Evolutionary conservation across 306 rosid species (phyloP).

Genomic region (Malus fusca): DNA sequence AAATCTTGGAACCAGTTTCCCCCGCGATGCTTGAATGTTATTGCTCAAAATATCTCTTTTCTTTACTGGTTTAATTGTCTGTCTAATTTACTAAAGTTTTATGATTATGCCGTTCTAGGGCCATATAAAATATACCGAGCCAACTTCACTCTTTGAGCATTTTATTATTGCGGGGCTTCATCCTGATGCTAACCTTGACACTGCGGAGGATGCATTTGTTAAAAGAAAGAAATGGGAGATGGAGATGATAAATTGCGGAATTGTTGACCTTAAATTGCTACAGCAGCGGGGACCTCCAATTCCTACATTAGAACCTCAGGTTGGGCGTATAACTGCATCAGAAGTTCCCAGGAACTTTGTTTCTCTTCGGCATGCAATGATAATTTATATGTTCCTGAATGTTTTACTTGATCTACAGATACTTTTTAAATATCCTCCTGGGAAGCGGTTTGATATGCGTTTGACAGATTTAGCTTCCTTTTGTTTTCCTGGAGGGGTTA

Average conservation of each 20-base stretch:
- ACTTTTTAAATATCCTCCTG: slow-evolving; percentile 85
- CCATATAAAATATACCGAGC: slow-evolving; percentile 52
- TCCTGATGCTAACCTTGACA: slow-evolving; percentile 71
- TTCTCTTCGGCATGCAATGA: neutral
- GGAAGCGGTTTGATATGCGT: slow-evolving; percentile 58
- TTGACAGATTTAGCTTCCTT: slow-evolving; percentile 70
- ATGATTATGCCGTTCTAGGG: slow-evolving; percentile 49
- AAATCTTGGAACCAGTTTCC: neutral
- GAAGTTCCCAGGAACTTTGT: neutral
- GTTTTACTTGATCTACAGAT: slow-evolving; percentile 35
- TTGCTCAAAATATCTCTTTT: neutral
- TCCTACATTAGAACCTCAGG: slow-evolving; percentile 91
- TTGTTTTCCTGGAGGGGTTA: slow-evolving; percentile 84
- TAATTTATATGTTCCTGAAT: slow-evolving; percentile 12
- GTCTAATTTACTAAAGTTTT: slow-evolving; percentile 22
- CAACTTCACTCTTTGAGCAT: slow-evolving; percentile 83
- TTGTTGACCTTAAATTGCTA: slow-evolving; percentile 31
- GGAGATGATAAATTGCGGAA: slow-evolving; percentile 38
- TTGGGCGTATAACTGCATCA: slow-evolving; percentile 26
- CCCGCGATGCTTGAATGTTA: neutral
- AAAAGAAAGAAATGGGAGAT: slow-evolving; percentile 68
- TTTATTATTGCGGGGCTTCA: slow-evolving; percentile 87
- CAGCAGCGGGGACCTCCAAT: slow-evolving; percentile 42
- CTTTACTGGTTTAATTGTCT: neutral
- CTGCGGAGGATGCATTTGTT: slow-evolving; percentile 61